Base-by-base conservation (phyloP, 2,329 filamentous ascomycete genomes). In the Fonsecaea monophora region DNA sequence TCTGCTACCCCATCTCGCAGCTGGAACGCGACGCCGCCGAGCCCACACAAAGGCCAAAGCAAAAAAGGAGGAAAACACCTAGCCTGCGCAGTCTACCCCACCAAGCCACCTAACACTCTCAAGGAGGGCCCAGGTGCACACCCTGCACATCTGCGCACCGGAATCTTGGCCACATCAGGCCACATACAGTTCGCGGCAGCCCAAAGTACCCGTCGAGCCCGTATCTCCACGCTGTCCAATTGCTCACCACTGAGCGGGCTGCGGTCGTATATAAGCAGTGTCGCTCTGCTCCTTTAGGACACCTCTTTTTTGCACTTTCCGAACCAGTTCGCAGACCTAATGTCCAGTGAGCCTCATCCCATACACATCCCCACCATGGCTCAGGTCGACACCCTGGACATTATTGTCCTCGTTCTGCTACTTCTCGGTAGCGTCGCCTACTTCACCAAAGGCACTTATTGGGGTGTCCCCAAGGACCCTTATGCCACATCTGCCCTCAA, bases 391-490 rank as follows among this genome's bases (percentile, higher is more conserved):
- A 96, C 93, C 32, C 84, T 99, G 83, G 95, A 99, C 86, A 86
- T 98, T 74, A 80, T 97, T 75, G 95, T 99, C 85, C 91, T 99
- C 72, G 87, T 88, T 69, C 87, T 87, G 66, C 90, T 99, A 74
- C 86, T 98, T 64, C 79, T 96, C 66, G 95, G 92, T 72, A 97
- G 93, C 56, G 78, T 94, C 68, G 95, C 94, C 77, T 99, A 98
- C 82, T 96, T 99, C 82, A 98, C 95, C 73, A 99, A 99, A 79
- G 95, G 95, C 75, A 95, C 90, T 71, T 89, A 95, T 79, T 99
- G 94, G 94, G 94, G 87, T 34, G 86, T 96, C 60, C 86, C 87
- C 72, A 95, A 95, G 77, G 93, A 97, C 78, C 92, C 94, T 30
- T 97, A 97, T 79, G 91, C 92, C 72, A 87, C 85, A 75, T 88